Evolutionary conservation across 2,329 filamentous ascomycete genomes (phyloP).

Genomic region (Cladosporium sp.): DNA sequence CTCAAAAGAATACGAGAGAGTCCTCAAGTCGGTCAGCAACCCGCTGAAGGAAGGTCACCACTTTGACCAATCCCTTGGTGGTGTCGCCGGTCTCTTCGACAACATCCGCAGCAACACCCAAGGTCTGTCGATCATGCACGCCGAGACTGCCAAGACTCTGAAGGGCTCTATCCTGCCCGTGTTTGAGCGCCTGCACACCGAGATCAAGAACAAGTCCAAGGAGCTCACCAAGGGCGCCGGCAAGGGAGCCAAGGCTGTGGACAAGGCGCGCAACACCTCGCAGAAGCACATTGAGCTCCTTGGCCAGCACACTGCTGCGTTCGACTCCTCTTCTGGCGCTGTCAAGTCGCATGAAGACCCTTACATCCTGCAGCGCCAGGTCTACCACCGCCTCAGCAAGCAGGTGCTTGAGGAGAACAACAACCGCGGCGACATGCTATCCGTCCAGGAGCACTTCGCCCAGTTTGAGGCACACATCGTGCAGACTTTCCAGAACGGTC

Average conservation of each 20-base stretch:
- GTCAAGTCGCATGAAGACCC: constrained; percentile 74
- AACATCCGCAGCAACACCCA: constrained; percentile 92
- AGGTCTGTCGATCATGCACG: constrained; percentile 81
- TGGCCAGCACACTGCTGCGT: constrained; percentile 76
- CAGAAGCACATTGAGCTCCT: constrained; percentile 97
- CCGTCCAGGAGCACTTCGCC: constrained; percentile 86
- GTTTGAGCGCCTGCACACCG: constrained; percentile 85
- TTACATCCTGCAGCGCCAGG: constrained; percentile 78
- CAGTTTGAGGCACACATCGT: constrained; percentile 85
- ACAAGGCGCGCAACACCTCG: constrained; percentile 78
- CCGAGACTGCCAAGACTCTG: constrained; percentile 86
- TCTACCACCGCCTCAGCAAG: constrained; percentile 79
- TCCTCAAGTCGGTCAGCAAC: constrained; percentile 84
- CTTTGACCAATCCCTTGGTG: constrained; percentile 86
- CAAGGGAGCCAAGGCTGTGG: constrained; percentile 84
- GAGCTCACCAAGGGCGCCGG: constrained; percentile 76
- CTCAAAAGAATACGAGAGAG: constrained; percentile 92
- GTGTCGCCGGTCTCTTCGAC: constrained; percentile 86
- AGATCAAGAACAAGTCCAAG: constrained; percentile 96
- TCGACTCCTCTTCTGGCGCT: constrained; percentile 70
- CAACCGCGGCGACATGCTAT: constrained; percentile 84
- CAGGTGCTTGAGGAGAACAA: constrained; percentile 96
- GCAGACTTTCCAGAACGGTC: constrained; percentile 72
- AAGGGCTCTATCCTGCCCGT: constrained; percentile 82
- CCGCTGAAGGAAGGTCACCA: constrained; percentile 88